Evolutionary conservation across 768 basidiomycete genomes (phyloP), one percentile per base, ranked within the genome.

Genomic region (Psilocybe tampanensis): DNA sequence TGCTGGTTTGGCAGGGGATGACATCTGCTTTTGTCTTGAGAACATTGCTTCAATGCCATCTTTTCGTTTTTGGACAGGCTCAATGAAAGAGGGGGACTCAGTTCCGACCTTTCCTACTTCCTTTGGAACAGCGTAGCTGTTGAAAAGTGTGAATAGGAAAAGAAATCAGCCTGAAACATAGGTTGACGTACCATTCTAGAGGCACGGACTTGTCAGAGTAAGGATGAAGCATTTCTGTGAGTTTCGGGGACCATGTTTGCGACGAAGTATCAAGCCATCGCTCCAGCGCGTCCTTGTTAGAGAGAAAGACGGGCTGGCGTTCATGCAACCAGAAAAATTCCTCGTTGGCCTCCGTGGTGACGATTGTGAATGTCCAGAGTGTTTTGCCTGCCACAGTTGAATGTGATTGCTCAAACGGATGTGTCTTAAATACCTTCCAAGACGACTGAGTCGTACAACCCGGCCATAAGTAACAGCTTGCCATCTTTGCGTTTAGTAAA

Each of bases 61-160:
- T 64, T 89, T 89, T 19, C 95, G 83, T 44, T 81, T 76, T 8
- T 85, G 75, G 18, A 97, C 73, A 0, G 95, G 94, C 63, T 92
- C 80, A 52, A 97, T 86, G 69, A 91, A 97, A 0, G 86, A 81
- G 0, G 90, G 72, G 1, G 90, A 94, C 65, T 98, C 90, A 8
- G 76, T 85, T 8, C 93, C 92, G 3, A 98, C 90, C 71, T 90
- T 95, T 0, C 95, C 95, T 0, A 97, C 86, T 75, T 97, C 95
- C 61, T 84, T 85, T 0, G 92, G 92, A 0, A 97, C 95, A 55
- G 83, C 84, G 67, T 95, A 97, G 66, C 94, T 95, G 54, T 60
- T 44, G 19, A 3, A 22, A 3, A 22, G 18, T 26, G 18, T 24
- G n/a, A 39, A 42, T 21, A 29, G 19, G 21, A 41, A n/a, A 8